These are phyloP conservation scores for Scedosporium minutisporum DNA, from an alignment of 2,329 filamentous ascomycete genomes.

Conservation along the genomic window DNA sequence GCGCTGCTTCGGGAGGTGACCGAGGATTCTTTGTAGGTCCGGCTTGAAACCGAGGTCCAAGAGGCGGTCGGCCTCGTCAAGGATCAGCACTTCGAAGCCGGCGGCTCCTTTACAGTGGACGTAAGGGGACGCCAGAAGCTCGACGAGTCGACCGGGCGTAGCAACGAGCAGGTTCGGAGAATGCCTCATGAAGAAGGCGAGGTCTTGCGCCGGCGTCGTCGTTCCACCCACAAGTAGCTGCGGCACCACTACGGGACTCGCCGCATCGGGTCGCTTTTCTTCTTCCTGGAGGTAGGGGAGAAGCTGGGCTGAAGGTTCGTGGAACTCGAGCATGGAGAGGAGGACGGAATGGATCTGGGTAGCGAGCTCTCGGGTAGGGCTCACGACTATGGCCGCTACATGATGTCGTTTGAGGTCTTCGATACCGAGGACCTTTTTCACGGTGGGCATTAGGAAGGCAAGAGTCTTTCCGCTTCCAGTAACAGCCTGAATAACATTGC, in stretches of 20 bases:
- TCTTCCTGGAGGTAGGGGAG: conserved; percentile 47
- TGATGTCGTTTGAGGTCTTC: conserved; percentile 84
- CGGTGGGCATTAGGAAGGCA: conserved; percentile 72
- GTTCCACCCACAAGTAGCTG: conserved; percentile 82
- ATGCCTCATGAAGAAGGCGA: conserved; percentile 72
- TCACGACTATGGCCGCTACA: conserved; percentile 82
- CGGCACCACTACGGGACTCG: conserved; percentile 55
- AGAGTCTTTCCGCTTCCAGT: conserved; percentile 89
- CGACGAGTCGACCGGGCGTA: conserved; percentile 81
- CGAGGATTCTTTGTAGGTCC: conserved; percentile 77
- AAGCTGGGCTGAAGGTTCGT: conserved; percentile 63
- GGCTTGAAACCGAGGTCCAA: conserved; percentile 91
- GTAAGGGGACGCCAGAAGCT: conserved; percentile 75
- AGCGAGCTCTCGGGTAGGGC: conserved; percentile 82
- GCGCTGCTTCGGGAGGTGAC: conserved; percentile 80
- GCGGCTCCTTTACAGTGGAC: conserved; percentile 81
- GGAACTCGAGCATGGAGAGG: conserved; percentile 68
- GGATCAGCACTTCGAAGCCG: conserved; percentile 74
- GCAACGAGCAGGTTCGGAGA: conserved; percentile 85
- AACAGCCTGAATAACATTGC: conserved; percentile 47
- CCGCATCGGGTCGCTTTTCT: conserved; percentile 41
- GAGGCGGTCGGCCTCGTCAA: conserved; percentile 90
- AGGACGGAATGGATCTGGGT: conserved; percentile 82
- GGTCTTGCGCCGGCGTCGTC: conserved; percentile 70
- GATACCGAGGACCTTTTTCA: conserved; percentile 70